phyloP scores from a whole-genome alignment of 2,329 filamentous ascomycete genomes.

The Shiraia sp. region DNA sequence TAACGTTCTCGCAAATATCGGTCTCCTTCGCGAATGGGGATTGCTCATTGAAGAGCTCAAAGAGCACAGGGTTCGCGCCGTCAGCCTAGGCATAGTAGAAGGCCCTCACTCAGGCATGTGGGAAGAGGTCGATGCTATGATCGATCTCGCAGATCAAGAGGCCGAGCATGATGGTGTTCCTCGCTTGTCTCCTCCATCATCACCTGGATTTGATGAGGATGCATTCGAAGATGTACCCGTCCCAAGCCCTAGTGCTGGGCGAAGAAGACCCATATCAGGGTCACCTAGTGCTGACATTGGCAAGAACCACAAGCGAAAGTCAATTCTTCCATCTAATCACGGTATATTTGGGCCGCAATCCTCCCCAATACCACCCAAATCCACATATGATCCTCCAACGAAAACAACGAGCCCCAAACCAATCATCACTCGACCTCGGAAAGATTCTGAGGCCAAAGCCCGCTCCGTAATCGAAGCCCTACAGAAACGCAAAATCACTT shows the following conservation, averaged over 20 bases:
- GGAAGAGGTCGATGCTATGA: slow-evolving; percentile 85
- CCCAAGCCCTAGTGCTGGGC: slow-evolving; percentile 36
- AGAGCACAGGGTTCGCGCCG: slow-evolving; percentile 71
- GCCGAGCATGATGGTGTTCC: slow-evolving; percentile 62
- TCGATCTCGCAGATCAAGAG: slow-evolving; percentile 75
- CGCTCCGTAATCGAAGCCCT: slow-evolving; percentile 65
- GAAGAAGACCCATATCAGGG: slow-evolving; percentile 33
- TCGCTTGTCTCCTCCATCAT: slow-evolving; percentile 58
- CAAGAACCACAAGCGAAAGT: slow-evolving; percentile 31
- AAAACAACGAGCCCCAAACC: slow-evolving; percentile 31
- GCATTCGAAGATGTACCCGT: slow-evolving; percentile 59
- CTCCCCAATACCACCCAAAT: slow-evolving; percentile 33
- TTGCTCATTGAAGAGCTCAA: slow-evolving; percentile 82
- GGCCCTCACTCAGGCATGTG: slow-evolving; percentile 67
- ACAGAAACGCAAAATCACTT: slow-evolving; percentile 52
- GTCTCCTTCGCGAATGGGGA: slow-evolving; percentile 80
- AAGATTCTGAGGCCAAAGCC: slow-evolving; percentile 62
- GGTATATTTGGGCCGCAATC: slow-evolving; percentile 43
- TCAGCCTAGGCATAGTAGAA: slow-evolving; percentile 66
- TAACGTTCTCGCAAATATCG: slow-evolving; percentile 80
- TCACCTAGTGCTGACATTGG: slow-evolving; percentile 33
- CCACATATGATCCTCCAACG: slow-evolving; percentile 28
- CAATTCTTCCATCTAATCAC: slow-evolving; percentile 41
- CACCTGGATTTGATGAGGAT: slow-evolving; percentile 61
- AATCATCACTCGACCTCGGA: slow-evolving; percentile 52